These are phyloP conservation scores for Aspergillus udagawae DNA, from an alignment of 2,329 filamentous ascomycete species.

Conservation along the genomic window DNA sequence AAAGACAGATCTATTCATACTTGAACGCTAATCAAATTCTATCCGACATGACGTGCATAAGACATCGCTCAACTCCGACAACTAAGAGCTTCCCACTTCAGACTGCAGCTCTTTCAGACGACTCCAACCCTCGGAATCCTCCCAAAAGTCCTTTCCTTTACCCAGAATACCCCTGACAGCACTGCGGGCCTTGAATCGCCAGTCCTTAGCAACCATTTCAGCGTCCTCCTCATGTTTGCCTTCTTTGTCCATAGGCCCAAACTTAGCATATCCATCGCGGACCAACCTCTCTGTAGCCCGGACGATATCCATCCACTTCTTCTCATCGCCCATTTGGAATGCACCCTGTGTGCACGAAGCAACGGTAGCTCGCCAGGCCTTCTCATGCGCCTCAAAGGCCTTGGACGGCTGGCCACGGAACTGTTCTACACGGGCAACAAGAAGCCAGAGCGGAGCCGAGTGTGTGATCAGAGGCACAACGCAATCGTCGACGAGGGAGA, in stretches of 20 bases:
- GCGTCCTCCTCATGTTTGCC: conserved; percentile 50
- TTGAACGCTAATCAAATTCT: background rate
- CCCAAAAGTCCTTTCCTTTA: conserved; percentile 76
- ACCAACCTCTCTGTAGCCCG: conserved; percentile 76
- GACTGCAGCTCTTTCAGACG: conserved; percentile 35
- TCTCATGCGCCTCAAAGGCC: conserved; percentile 80
- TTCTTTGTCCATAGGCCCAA: conserved; percentile 58
- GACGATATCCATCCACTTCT: conserved; percentile 69
- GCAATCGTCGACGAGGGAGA: conserved; percentile 68
- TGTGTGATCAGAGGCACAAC: conserved; percentile 81
- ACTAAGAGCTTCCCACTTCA: conserved; percentile 26
- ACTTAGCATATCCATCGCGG: conserved; percentile 70
- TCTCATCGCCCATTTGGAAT: conserved; percentile 53
- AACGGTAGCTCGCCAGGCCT: conserved; percentile 73
- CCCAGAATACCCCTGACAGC: conserved; percentile 80
- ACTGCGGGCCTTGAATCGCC: conserved; percentile 84
- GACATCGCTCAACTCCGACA: background rate
- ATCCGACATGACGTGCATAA: background rate
- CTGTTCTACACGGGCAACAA: conserved; percentile 66
- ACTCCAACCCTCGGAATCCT: conserved; percentile 54
- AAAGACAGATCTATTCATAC: background rate
- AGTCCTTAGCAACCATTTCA: conserved; percentile 68
- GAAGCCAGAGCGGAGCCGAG: conserved; percentile 70
- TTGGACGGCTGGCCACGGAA: conserved; percentile 68
- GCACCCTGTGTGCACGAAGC: conserved; percentile 44